Evolutionary conservation across 2,329 filamentous ascomycete species (phyloP).

Genomic region (Alternaria alternata): DNA sequence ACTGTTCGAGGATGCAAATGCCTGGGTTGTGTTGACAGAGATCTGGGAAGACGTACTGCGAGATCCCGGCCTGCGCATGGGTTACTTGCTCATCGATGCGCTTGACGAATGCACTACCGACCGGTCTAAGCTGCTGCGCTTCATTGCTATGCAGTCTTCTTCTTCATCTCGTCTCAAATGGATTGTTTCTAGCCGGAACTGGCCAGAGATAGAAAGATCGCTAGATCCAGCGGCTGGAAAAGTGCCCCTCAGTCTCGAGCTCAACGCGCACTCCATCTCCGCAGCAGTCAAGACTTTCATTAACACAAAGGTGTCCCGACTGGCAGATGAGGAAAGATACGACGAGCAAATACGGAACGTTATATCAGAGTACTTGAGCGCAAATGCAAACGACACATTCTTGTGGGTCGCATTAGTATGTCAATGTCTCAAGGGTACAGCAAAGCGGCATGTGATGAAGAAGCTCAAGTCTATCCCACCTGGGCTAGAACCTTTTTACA

Average conservation of each 20-base stretch:
- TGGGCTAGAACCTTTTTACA: accelerated
- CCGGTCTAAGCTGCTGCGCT: no score
- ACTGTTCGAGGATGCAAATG: no score
- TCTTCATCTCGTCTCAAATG: no score
- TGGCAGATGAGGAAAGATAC: neutral
- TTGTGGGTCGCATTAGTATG: neutral
- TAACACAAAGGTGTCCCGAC: accelerated
- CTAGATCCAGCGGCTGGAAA: accelerated
- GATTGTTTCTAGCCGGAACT: accelerated
- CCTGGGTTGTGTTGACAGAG: accelerated
- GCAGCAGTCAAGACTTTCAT: neutral
- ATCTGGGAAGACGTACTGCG: accelerated
- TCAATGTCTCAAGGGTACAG: neutral
- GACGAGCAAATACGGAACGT: neutral
- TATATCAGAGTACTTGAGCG: accelerated
- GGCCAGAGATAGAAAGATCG: no score
- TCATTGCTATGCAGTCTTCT: no score
- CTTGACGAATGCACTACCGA: no score
- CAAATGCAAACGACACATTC: neutral
- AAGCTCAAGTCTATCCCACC: accelerated
- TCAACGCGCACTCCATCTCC: accelerated
- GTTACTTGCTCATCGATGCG: no score
- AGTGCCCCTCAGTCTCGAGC: neutral
- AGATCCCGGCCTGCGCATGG: accelerated
- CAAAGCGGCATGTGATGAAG: neutral